A percentile compares a stretch with the other conserved stretches of the same genome.
These are phyloP conservation scores for Paralagenidium karlingii DNA, from an alignment of 352 stramenopile species.

Conservation along the genomic window DNA sequence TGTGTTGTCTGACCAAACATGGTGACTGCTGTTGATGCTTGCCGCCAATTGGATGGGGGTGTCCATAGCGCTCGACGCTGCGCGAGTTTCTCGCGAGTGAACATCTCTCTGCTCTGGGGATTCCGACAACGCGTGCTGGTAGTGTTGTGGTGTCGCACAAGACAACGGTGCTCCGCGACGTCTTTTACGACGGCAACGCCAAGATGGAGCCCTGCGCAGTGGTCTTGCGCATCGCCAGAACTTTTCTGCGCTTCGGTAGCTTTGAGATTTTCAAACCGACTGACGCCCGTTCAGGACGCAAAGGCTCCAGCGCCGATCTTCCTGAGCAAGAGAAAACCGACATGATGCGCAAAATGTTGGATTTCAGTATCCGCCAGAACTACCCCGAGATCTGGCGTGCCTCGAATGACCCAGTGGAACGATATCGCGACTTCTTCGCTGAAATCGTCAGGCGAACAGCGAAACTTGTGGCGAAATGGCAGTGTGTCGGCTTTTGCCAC, in stretches of 20 bases:
- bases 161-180: slow-evolving; percentile 60
- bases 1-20: too few relatives aligned
- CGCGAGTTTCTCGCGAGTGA: slow-evolving; percentile 96
- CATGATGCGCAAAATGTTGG: slow-evolving; percentile 63
- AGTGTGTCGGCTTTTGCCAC: slow-evolving; percentile 83
- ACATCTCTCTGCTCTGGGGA: slow-evolving; percentile 89
- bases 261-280: slow-evolving; percentile 92
- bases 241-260: slow-evolving; percentile 92
- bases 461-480: slow-evolving; percentile 70
- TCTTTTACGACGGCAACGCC: slow-evolving; percentile 84
- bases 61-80: slow-evolving; percentile 90
- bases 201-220: slow-evolving; percentile 75
- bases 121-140: slow-evolving; percentile 89
- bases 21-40: not conserved
- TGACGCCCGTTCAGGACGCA: slow-evolving; percentile 41
- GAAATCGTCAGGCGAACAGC: slow-evolving; percentile 66
- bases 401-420: slow-evolving; percentile 2
- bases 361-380: slow-evolving; percentile 67
- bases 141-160: slow-evolving; percentile 62
- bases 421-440: slow-evolving; percentile 36
- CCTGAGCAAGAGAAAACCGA: slow-evolving; percentile 46
- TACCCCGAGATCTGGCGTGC: slow-evolving; percentile 28
- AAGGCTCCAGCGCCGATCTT: slow-evolving; percentile 54
- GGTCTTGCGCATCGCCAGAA: slow-evolving; percentile 82
- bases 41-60: slow-evolving; percentile 26